phyloP scores from a whole-genome alignment of 768 basidiomycete species.

The Fomitopsis pulvina region DNA sequence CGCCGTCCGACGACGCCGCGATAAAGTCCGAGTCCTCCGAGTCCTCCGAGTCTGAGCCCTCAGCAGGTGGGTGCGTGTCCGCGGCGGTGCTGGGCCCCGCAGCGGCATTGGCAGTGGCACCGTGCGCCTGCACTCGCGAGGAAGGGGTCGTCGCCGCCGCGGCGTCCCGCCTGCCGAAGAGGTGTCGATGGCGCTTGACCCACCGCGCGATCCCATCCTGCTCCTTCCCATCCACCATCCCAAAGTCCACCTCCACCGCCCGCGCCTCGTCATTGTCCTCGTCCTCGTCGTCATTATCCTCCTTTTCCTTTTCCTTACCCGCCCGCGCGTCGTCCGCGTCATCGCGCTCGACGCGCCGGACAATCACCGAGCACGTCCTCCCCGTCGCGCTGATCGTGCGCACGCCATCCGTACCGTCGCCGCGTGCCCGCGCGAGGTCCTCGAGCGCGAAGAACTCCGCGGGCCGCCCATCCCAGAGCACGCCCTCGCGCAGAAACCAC shows the following conservation, averaged over 20 bases:
- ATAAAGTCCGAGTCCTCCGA: conserved; percentile 29
- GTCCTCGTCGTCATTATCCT: conserved; percentile 21
- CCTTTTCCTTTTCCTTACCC: background rate
- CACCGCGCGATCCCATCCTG: conserved; percentile 59
- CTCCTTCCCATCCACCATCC: conserved; percentile 66
- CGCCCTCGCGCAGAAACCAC: conserved; percentile 63
- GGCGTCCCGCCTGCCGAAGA: conserved; percentile 38
- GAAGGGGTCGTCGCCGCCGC: background rate
- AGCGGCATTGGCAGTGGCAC: conserved; percentile 5
- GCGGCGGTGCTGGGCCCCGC: conserved; percentile 8
- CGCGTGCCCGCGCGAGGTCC: conserved; percentile 40
- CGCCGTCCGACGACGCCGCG: conserved; percentile 6
- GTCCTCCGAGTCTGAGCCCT: conserved; percentile 20
- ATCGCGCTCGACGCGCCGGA: conserved; percentile 21
- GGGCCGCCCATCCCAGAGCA: conserved; percentile 72
- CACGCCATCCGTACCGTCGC: conserved; percentile 34
- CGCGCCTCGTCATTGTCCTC: conserved; percentile 37
- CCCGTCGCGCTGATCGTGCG: conserved; percentile 57
- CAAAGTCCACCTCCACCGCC: conserved; percentile 58
- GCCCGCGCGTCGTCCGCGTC: background rate
- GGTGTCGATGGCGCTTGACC: conserved; percentile 49
- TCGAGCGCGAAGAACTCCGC: conserved; percentile 70
- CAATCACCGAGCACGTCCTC: conserved; percentile 56
- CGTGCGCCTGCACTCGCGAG: background rate
- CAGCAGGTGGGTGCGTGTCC: conserved; percentile 7